Base-by-base conservation (phyloP, 208 protist species). In the Blastocrithidia nonstop region DNA sequence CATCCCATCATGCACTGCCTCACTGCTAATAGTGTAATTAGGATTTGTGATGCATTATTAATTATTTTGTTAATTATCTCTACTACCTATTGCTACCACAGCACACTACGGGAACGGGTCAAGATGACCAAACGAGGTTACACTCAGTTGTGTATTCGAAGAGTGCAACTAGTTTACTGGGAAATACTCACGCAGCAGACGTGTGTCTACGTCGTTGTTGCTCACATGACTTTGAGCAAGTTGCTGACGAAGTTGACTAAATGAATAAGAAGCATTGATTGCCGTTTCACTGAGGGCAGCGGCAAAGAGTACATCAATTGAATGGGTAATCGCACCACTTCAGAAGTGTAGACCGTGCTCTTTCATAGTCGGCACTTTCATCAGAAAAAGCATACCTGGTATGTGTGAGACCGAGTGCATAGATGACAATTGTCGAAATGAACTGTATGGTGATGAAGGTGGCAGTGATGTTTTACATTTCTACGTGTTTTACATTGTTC, bases 231-330 rank as follows among this genome's bases (percentile, higher is more conserved):
- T 44, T 0, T 13, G 20, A 0, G 47, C 20, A 8, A 62, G 54
- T 27, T 48, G 27, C 22, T 49, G 28, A 1, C 67, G 65, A 19
- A 90, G 52, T n/a, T 51, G 24, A 22, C 40, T 45, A 43, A 90
- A 86, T 20, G 64, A 76, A 15, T 46, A 33, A n/a, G 61, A 56
- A 37, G 28, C 39, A 8, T 56, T 51, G 4, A 79, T 54, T 2
- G 71, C 46, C 13, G 47, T 26, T 9, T 76, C 65, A 23, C 71
- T 51, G 4, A 68, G 60, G 7, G 77, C 69, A 0, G 61, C 58
- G 23, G 81, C 60, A 31, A 88, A 88, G 19, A 75, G 55, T 4
- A 92, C 62, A 32, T 92, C 82, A 45, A 92, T 83, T 19, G 77
- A 56, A 24, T 73, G 59, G 17, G 36, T 43, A 22, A 92, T 92